These are phyloP conservation scores for Phytopythium kandeliae DNA, from an alignment of 352 stramenopile genomes.

Conservation along the genomic window DNA sequence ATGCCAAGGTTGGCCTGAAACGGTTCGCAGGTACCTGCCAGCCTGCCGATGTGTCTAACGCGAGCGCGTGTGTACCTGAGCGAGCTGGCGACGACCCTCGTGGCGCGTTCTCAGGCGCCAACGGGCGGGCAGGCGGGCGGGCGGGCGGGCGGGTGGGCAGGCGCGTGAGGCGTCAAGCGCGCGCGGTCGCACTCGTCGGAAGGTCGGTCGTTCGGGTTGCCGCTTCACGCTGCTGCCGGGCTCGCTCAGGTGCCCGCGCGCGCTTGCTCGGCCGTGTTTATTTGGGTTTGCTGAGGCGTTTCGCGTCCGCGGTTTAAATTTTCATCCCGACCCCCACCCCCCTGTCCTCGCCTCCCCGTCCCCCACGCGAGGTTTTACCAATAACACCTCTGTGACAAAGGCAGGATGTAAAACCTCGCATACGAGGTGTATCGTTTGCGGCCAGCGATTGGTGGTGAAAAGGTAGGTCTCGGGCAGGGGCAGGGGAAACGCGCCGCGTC, in stretches of 20 bases:
- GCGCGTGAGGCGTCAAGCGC: no score
- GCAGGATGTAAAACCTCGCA: slow-evolving; percentile 4
- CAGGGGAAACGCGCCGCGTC: slow-evolving; percentile 21
- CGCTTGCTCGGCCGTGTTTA: neutral
- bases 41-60: no score
- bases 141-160: no score
- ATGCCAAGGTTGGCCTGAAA: neutral
- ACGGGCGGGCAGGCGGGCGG: no score
- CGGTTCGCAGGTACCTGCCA: no score
- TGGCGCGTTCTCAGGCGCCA: no score
- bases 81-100: no score
- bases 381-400: slow-evolving; percentile 1
- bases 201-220: no score
- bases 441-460: slow-evolving; percentile 46
- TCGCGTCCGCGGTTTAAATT: slow-evolving; percentile 3
- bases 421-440: slow-evolving; percentile 9
- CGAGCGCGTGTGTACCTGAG: no score
- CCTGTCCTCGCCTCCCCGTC: neutral
- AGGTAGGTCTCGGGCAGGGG: slow-evolving; percentile 43
- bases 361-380: slow-evolving; percentile 2
- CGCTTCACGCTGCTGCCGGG: no score
- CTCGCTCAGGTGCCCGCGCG: no score
- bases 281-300: neutral
- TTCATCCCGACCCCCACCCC: slow-evolving; percentile 1
- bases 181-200: no score